Conservation (phyloP, 768 basidiomycete species). For the Chalciporus chontae region DNA sequence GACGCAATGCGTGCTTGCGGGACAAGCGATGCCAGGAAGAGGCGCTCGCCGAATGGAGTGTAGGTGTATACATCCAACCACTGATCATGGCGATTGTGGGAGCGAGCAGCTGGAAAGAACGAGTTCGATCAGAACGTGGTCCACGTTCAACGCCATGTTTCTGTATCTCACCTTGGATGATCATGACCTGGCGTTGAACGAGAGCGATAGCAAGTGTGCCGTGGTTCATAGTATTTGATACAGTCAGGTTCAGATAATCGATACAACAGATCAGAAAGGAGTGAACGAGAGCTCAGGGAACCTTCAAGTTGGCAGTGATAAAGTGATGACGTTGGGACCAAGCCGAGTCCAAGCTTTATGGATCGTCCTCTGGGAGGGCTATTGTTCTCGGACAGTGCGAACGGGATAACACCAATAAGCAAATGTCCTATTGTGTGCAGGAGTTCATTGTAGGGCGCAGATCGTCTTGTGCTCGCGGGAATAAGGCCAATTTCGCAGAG, state of each 20-base stretch:
- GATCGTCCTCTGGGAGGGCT: neutral
- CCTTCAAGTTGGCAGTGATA: too few relatives aligned
- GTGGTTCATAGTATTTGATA: constrained; percentile 40
- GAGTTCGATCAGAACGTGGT: constrained; percentile 3
- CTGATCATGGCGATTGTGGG: constrained; percentile 51
- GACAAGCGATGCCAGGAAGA: constrained; percentile 59
- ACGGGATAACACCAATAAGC: constrained; percentile 10
- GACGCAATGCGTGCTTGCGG: constrained; percentile 61
- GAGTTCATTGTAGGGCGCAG: constrained; percentile 2
- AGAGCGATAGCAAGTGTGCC: constrained; percentile 67
- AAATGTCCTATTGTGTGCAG: constrained; percentile 7
- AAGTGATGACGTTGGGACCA: too few relatives aligned
- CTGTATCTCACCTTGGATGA: constrained; percentile 55
- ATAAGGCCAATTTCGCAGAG: neutral
- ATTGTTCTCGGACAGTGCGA: constrained; percentile 15
- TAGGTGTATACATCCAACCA: constrained; percentile 67
- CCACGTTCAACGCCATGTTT: neutral
- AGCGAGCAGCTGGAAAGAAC: constrained; percentile 45
- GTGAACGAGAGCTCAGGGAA: neutral
- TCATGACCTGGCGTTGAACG: constrained; percentile 62
- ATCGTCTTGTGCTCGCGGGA: neutral
- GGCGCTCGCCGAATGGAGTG: constrained; percentile 58
- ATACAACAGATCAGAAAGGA: constrained; percentile 18
- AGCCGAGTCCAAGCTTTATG: constrained; percentile 26
- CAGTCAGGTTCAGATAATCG: constrained; percentile 9